Conservation (phyloP, 1,284 basidiomycete species). For the Wolfiporia cocos region DNA sequence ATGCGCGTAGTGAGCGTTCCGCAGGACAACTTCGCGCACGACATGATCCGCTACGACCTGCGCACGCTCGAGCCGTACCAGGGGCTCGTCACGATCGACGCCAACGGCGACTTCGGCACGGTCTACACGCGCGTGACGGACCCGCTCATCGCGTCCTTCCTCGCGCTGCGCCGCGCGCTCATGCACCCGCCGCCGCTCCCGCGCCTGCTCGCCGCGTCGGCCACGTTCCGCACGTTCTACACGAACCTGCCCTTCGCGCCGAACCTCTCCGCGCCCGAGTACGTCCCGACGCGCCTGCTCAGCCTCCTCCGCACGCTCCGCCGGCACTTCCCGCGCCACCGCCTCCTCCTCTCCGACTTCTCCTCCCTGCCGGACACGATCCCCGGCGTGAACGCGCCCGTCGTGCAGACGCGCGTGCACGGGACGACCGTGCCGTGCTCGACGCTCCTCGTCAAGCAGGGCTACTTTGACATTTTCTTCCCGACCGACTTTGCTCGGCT, state of each 20-base stretch:
- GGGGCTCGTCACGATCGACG: conserved; percentile 78
- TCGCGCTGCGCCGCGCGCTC: conserved; percentile 55
- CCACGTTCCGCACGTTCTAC: conserved; percentile 57
- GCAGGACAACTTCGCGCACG: conserved; percentile 96
- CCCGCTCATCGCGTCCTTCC: conserved; percentile 73
- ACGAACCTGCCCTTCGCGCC: conserved; percentile 80
- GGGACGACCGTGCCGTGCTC: conserved; percentile 85
- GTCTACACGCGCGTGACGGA: conserved; percentile 85
- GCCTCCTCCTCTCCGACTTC: conserved; percentile 92
- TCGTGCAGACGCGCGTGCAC: conserved; percentile 91
- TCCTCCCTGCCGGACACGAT: conserved; percentile 83
- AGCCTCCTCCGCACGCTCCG: conserved; percentile 82
- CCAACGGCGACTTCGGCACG: conserved; percentile 80
- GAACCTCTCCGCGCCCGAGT: conserved; percentile 89
- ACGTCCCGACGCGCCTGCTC: conserved; percentile 90
- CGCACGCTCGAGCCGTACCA: conserved; percentile 79
- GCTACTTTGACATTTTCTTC: conserved; percentile 99
- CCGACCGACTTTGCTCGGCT: conserved; percentile 89
- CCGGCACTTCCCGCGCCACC: conserved; percentile 84
- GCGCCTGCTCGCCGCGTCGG: conserved; percentile 50
- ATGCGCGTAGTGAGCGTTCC: background rate
- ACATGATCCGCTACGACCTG: conserved; percentile 88
- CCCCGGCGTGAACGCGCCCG: conserved; percentile 83
- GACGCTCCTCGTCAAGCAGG: conserved; percentile 90
- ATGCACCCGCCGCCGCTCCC: conserved; percentile 50